Conservation (phyloP, 352 stramenopile genomes). For the Phytophthora sansomeana region DNA sequence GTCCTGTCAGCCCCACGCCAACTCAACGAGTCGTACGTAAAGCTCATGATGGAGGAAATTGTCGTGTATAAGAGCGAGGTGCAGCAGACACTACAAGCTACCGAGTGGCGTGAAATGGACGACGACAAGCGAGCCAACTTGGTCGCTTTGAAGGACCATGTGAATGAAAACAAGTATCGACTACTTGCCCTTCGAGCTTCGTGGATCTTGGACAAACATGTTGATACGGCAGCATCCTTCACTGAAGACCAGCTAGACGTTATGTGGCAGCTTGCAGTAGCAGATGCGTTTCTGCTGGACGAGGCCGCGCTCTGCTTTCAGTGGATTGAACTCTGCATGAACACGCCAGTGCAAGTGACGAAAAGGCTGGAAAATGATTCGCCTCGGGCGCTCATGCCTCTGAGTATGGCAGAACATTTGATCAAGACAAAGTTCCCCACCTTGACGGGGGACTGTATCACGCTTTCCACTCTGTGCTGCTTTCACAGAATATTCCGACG, state of each 20-base stretch:
- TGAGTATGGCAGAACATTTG: slow-evolving; percentile 39
- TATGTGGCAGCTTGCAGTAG: slow-evolving; percentile 61
- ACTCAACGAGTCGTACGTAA: slow-evolving; percentile 13
- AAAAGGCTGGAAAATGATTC: not conserved
- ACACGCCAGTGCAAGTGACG: slow-evolving; percentile 27
- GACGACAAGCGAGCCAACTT: slow-evolving; percentile 22
- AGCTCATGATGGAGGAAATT: slow-evolving; percentile 36
- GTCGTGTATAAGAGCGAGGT: slow-evolving; percentile 35
- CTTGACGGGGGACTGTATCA: slow-evolving; percentile 45
- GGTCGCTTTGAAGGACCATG: slow-evolving; percentile 24
- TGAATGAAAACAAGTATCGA: slow-evolving; percentile 50
- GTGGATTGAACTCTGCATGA: slow-evolving; percentile 77
- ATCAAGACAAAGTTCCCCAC: slow-evolving; percentile 54
- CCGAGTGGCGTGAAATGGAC: slow-evolving; percentile 13
- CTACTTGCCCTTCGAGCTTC: slow-evolving; percentile 66
- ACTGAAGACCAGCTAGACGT: slow-evolving; percentile 34
- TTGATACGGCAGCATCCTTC: slow-evolving; percentile 3
- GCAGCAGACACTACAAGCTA: slow-evolving; percentile 2
- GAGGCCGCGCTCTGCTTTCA: slow-evolving; percentile 75
- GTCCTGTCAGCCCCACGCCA: not conserved
- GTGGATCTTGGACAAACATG: slow-evolving; percentile 53
- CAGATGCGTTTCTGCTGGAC: slow-evolving; percentile 40
- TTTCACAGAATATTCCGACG: slow-evolving; percentile 76
- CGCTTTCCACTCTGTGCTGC: slow-evolving; percentile 58
- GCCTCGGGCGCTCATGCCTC: slow-evolving; percentile 29